Base-by-base conservation (phyloP, 1,284 basidiomycete species). In the Microbotryum lychnidis-dioicae region DNA sequence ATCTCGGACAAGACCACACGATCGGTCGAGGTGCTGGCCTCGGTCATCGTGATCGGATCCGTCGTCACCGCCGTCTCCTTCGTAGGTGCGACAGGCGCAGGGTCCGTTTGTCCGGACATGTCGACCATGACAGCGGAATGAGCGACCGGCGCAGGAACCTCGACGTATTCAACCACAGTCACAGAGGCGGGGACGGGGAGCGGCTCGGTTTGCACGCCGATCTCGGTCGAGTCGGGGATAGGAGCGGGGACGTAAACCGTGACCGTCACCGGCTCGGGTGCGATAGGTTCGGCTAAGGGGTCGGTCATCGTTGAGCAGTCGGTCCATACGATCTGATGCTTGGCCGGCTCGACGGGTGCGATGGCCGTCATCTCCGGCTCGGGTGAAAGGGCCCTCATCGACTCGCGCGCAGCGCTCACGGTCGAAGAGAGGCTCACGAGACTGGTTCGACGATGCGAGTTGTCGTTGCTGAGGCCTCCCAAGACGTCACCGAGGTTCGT, bases 241-340 rank as follows among this genome's bases (percentile, higher is more conserved):
- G 56, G 56, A 1, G 50, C 69, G 37, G 77, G 74, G 9, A 74
- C 70, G 62, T 72, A 74, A 49, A 78, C 73, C n/a, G 55, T 56
- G 21, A 56, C 62, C 49, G 64, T 62, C 33, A 64, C 61, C 33
- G 70, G 51, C 44, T 81, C 14, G 12, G 37, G 37, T 52, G 7
- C 56, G 37, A 33, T 81, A 54, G 87, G 77, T 71, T 86, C 86
- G 37, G 81, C 79, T n/a, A 25, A 37, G 6, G 63, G 37, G 42
- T 68, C 67, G 31, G 67, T 68, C 60, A 60, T 58, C 29, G 62
- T 64, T 4, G 25, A 45, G 21, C 58, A 55, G 53, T 71, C 71
- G 29, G 51, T 58, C 61, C 55, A 61, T 25, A 63, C 66, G 56
- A 68, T 57, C 23, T 56, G n/a, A 9, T 45, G 56, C 47, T 62